Base-by-base conservation (phyloP, 306 rosid genomes). In the Sicyos edulis region DNA sequence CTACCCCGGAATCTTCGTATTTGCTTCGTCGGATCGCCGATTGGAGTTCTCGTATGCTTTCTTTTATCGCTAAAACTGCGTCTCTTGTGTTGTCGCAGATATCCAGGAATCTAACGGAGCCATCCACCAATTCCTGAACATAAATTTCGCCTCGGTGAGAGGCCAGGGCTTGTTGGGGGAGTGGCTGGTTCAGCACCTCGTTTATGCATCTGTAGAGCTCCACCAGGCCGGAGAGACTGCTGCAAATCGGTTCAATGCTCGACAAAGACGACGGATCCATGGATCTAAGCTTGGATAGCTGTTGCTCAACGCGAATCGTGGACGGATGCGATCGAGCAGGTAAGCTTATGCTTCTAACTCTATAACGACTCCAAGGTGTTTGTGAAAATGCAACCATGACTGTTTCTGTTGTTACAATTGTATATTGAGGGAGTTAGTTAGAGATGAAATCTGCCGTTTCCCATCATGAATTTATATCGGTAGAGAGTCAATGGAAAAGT, bases 281-380 rank as follows among this genome's bases (percentile, higher is more conserved):
- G 21, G 83, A 65, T 79, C 54, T 80, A 34, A 91, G 82, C 82
- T 82, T 86, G 88, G 77, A 72, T 6, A 88, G 86, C 78, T 79
- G 80, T 72, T 85, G 83, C 74, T 88, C 92, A 1, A 82, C 55
- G 49, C 15, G 58, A n/a, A 47, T 21, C 34, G 95, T 88, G 83
- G 82, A 86, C 55, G 96, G 92, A 76, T 91, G 96, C 51, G 95
- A 86, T 81, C 92, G 78, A 0, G 85, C 65, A 3, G 96, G 96
- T 75, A 90, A 79, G 51, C 92, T 90, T 42, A 86, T 86, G 62
- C 90, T 80, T 75, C 96, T 70, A 70, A 83, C 63, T 54, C 70
- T 73, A 77, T 78, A 77, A 10, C 64, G 76, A 22, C 59, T 52
- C 1, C 84, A 81, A 13, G 81, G 79, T 76, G 82, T 85, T 21